phyloP scores from a whole-genome alignment of 2,329 filamentous ascomycete genomes.

The Peltaster fructicola region DNA sequence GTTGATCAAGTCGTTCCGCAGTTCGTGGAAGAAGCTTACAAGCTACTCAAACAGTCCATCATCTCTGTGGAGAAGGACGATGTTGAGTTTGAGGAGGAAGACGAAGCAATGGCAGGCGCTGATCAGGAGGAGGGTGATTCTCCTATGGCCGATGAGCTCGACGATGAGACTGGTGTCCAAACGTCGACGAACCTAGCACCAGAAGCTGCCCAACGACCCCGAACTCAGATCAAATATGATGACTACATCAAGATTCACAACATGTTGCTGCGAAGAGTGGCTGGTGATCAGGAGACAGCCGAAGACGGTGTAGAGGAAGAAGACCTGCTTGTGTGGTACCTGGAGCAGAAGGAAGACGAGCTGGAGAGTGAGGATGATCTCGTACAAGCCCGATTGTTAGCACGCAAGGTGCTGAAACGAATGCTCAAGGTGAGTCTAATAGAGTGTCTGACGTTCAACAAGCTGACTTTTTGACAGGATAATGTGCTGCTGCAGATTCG shows the following conservation, averaged over 20 bases:
- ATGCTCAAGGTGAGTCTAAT: constrained; percentile 72
- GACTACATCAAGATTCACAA: constrained; percentile 89
- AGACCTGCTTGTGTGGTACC: constrained; percentile 69
- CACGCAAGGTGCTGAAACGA: constrained; percentile 74
- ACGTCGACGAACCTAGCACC: constrained; percentile 25
- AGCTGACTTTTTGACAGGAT: constrained; percentile 29
- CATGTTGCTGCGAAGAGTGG: constrained; percentile 63
- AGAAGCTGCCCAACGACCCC: constrained; percentile 27
- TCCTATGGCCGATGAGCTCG: constrained; percentile 29
- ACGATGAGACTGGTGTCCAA: constrained; percentile 19
- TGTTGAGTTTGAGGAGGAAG: constrained; percentile 74
- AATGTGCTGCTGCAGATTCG: constrained; percentile 44
- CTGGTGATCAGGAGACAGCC: constrained; percentile 56
- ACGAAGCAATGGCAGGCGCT: constrained; percentile 30
- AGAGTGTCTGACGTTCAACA: constrained; percentile 1
- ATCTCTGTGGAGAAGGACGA: constrained; percentile 97
- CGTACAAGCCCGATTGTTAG: constrained; percentile 53
- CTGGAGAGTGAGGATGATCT: constrained; percentile 67
- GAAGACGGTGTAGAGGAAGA: constrained; percentile 78
- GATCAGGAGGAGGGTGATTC: constrained; percentile 29
- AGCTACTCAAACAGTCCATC: constrained; percentile 81
- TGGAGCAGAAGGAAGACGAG: constrained; percentile 77
- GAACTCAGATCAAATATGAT: constrained; percentile 86
- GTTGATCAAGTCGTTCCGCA: constrained; percentile 70
- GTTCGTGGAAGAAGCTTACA: constrained; percentile 85